Evolutionary conservation across 176 grass and related monocot species (phyloP), one percentile per base, ranked within the genome.

Genomic region (Paspalum notatum): DNA sequence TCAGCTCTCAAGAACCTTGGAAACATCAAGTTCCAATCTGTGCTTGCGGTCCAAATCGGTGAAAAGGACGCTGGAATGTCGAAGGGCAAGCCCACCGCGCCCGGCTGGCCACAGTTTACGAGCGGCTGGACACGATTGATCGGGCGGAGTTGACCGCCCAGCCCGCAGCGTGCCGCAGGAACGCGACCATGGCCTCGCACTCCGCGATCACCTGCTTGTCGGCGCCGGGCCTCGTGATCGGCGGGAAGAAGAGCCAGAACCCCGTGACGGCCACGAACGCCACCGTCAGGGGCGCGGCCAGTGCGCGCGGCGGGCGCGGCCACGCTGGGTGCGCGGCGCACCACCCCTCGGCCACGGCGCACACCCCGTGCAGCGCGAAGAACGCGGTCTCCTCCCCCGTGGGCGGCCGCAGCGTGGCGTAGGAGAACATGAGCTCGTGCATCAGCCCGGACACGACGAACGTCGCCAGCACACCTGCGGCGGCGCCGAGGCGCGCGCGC

Each of bases 361-460:
- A 90, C 68, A 16, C 85, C 12, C 90, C 90, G 68, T 96, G 90
- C 69, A 96, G 85, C 44, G 66, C 11, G 82, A 96, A 92, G 85
- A 92, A 96, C 17, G 77, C 83, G 0, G 52, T 75, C 1, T 45
- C 87, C 87, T 96, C 90, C 40, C 93, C 90, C 6, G 87, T 92
- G 18, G 87, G 70, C 41, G 83, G 64, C 14, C 11, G 63, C 40
- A 92, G 62, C 40, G 93, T 96, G 37, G 75, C 11, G 90, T 96
- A 96, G 62, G 57, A 88, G 83, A 96, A 90, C 82, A 92, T 86
- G 7, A 61, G 68, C 79, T 96, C 93, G 75, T 96, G 93, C 93
- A 92, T 88, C 0, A 92, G 39, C 4, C 90, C 93, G 0, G 93
- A 96, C 14, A 90, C 70, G 18, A 77, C 64, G 80, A 96, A 96